phyloP scores from a whole-genome alignment of 495 filamentous ascomycete species.

The Neurospora sp. region DNA sequence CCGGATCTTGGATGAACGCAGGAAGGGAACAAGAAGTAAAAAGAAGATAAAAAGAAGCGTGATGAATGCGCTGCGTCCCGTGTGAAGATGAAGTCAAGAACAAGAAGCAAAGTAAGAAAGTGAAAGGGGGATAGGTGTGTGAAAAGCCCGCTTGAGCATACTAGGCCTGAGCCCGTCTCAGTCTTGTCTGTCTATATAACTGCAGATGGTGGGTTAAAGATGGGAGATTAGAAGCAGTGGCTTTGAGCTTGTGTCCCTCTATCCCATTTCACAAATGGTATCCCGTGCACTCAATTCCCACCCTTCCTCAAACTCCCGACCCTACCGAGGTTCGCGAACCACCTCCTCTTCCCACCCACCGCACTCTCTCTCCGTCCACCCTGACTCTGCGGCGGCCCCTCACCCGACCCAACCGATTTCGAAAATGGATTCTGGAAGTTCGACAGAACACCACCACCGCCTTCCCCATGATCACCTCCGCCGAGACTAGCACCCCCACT shows the following conservation, averaged over 20 bases:
- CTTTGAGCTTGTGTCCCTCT: too few relatives aligned
- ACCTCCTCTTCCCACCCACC: slow-evolving; percentile 22
- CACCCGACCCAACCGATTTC: neutral
- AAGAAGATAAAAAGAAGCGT: neutral
- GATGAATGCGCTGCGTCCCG: neutral
- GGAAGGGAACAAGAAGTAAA: neutral
- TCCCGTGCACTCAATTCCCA: neutral
- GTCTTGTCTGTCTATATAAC: neutral
- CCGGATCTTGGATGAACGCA: too few relatives aligned
- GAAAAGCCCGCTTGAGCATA: neutral
- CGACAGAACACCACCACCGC: neutral
- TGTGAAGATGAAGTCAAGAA: neutral
- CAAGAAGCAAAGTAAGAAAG: neutral
- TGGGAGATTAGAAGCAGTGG: neutral
- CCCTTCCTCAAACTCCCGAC: slow-evolving; percentile 25
- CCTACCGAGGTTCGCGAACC: slow-evolving; percentile 25
- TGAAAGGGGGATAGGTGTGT: neutral
- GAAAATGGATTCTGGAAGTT: neutral
- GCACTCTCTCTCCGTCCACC: neutral
- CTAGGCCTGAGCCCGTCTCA: neutral
- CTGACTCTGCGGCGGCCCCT: neutral
- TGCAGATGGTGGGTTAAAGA: neutral
- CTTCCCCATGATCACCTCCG: neutral
- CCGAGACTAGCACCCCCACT: neutral
- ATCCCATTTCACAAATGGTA: neutral